Evolutionary conservation across 2,329 filamentous ascomycete species (phyloP).

Genomic region (Zasmidium citrigriseum): DNA sequence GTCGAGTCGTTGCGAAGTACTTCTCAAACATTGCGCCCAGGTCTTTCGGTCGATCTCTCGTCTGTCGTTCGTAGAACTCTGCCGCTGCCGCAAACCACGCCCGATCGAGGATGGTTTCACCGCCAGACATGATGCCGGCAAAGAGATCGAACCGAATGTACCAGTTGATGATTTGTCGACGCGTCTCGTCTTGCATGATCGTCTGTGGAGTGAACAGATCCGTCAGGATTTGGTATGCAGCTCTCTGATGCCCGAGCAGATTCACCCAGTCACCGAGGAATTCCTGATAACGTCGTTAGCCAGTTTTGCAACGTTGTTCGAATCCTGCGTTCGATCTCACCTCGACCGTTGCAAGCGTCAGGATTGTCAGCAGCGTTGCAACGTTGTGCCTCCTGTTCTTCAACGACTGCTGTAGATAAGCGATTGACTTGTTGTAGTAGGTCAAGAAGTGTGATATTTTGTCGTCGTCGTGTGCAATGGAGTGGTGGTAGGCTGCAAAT

Average conservation of each 20-base stretch:
- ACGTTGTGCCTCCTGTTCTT: conserved; percentile 70
- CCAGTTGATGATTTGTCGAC: conserved; percentile 79
- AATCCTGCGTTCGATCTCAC: conserved; percentile 50
- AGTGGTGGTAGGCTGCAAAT: conserved; percentile 85
- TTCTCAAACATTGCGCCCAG: conserved; percentile 64
- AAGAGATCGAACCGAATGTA: conserved; percentile 87
- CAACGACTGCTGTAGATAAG: conserved; percentile 70
- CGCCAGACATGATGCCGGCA: conserved; percentile 78
- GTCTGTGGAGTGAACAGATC: conserved; percentile 76
- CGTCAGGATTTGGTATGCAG: conserved; percentile 78
- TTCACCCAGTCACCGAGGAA: conserved; percentile 96
- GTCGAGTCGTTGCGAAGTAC: conserved; percentile 64
- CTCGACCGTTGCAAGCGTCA: conserved; percentile 93
- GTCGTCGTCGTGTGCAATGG: conserved; percentile 68
- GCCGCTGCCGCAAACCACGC: conserved; percentile 75
- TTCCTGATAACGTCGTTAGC: conserved; percentile 59
- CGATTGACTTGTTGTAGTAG: conserved; percentile 89
- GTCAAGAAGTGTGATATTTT: conserved; percentile 79
- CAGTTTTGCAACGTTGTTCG: neutral
- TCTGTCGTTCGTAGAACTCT: conserved; percentile 63
- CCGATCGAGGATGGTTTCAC: conserved; percentile 69
- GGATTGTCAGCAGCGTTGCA: conserved; percentile 78
- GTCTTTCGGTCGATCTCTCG: conserved; percentile 61
- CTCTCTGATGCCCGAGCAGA: conserved; percentile 86
- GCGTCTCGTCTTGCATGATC: conserved; percentile 68